Evolutionary conservation across 306 rosid species (phyloP).

Genomic region (Calophaca sinica): DNA sequence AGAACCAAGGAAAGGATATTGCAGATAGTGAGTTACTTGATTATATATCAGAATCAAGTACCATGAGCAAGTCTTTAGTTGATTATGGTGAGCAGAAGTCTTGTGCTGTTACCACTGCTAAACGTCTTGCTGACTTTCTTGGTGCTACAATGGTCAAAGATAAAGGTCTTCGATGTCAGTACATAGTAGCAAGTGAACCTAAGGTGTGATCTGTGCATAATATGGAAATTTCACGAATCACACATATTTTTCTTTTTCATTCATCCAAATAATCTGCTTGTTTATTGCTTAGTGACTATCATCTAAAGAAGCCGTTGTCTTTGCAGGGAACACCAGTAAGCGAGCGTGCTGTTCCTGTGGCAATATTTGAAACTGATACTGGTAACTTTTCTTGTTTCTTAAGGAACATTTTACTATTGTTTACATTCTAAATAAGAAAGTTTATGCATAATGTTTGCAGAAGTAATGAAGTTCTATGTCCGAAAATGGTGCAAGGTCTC

Average conservation of each 20-base stretch:
- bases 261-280: conserved; percentile 38
- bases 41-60: conserved; percentile 98
- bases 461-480: conserved; percentile 86
- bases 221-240: conserved; percentile 17
- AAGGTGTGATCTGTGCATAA: conserved; percentile 56
- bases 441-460: conserved; percentile 58
- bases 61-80: conserved; percentile 98
- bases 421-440: conserved; percentile 39
- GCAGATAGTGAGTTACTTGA: conserved; percentile 97
- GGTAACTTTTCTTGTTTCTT: conserved; percentile 58
- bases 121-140: conserved; percentile 94
- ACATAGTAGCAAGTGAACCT: conserved; percentile 97
- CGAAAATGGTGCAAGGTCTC: conserved; percentile 99
- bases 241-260: conserved; percentile 23
- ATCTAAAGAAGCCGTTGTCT: conserved; percentile 31
- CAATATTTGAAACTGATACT: conserved; percentile 92
- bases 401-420: conserved; percentile 14
- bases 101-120: conserved; percentile 96
- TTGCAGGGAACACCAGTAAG: conserved; percentile 97
- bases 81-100: conserved; percentile 93
- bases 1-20: conserved; percentile 93
- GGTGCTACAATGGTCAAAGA: conserved; percentile 97
- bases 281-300: conserved; percentile 24
- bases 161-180: conserved; percentile 96
- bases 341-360: conserved; percentile 99